Evolutionary conservation across 164 flowering plant species (phyloP).

Genomic region (Chloranthus sessilifolius): DNA sequence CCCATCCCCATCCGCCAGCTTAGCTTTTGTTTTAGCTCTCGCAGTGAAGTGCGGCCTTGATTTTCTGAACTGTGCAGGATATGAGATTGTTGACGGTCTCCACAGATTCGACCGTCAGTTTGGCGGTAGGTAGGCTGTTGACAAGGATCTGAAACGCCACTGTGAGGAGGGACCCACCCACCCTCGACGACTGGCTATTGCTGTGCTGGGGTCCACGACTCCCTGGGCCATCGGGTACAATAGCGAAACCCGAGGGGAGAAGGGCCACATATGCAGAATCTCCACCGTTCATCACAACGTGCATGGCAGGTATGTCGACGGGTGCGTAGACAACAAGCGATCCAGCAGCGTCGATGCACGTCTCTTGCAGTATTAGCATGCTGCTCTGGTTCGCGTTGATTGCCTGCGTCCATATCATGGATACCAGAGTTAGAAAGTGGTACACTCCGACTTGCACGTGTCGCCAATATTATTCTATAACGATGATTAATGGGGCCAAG

Average conservation of each 20-base stretch:
- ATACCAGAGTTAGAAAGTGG: no score
- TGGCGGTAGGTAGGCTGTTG: conserved; percentile 87
- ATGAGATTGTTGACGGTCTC: conserved; percentile 95
- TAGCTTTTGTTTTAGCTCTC: conserved; percentile 34
- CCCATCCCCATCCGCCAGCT: no score
- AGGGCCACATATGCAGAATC: conserved; percentile 93
- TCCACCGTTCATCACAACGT: conserved; percentile 95
- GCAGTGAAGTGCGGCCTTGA: conserved; percentile 84
- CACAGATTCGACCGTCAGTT: conserved; percentile 92
- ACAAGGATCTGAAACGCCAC: conserved; percentile 95
- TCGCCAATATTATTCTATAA: no score
- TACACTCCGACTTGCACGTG: no score
- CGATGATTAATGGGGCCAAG: no score
- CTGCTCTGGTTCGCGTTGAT: conserved; percentile 84
- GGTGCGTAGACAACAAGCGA: conserved; percentile 97
- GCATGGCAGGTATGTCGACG: conserved; percentile 95
- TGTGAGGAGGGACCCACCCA: conserved; percentile 76
- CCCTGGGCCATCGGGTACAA: conserved; percentile 75
- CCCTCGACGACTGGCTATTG: conserved; percentile 13
- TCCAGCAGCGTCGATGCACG: conserved; percentile 81
- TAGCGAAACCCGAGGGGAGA: conserved; percentile 86
- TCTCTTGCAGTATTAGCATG: conserved; percentile 92
- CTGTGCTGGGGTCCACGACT: conserved; percentile 14
- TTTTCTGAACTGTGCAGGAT: conserved; percentile 93
- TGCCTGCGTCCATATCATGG: conserved; percentile 67